Base-by-base conservation (phyloP, 345 rosid genomes). In the Gynandropsis gynandra region DNA sequence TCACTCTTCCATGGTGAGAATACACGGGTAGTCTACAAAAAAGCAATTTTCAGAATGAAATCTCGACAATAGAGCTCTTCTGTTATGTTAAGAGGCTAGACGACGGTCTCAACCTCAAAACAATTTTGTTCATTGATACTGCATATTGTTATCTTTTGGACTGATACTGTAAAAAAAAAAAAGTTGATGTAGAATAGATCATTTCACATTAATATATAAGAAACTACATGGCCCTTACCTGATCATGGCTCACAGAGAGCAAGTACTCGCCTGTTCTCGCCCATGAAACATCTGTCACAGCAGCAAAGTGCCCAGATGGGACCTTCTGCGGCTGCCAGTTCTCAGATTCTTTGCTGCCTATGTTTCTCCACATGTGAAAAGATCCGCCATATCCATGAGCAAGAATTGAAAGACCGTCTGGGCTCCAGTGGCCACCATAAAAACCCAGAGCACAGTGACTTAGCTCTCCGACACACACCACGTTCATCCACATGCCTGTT, bases 351-450 rank as follows among this genome's bases (percentile, higher is more conserved):
- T 59, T 34, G 19, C 41, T 47, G 43, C 64, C 84, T 41, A 87
- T 58, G 68, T 82, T 87, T 75, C 64, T 83, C 93, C 98, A 85
- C 50, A 77, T 72, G 72, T 92, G 88, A 65, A 85, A 92, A 16
- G 90, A 72, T 56, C 97, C 98, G 9, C 98, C 98, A 47, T 82
- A 87, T 62, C 95, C 95, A 77, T 92, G 87, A 34, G 97, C 98
- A 46, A 85, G 68, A 64, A 92, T 79, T 12, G 90, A 76, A 13
- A 19, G 11, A 56, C 85, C 77, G 66, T 76, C 77, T 11, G 86
- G 72, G 54, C 89, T 76, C 97, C 98, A 87, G 10, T 92, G 97
- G 48, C 97, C 95, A 53, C 98, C 98, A 54, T 85, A 92, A 76
- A 87, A 92, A 33, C 98, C 98, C 58, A 92, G 64, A 69, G 95